Conservation (phyloP, 2,329 filamentous ascomycete species). For the Stachybotrys elegans region DNA sequence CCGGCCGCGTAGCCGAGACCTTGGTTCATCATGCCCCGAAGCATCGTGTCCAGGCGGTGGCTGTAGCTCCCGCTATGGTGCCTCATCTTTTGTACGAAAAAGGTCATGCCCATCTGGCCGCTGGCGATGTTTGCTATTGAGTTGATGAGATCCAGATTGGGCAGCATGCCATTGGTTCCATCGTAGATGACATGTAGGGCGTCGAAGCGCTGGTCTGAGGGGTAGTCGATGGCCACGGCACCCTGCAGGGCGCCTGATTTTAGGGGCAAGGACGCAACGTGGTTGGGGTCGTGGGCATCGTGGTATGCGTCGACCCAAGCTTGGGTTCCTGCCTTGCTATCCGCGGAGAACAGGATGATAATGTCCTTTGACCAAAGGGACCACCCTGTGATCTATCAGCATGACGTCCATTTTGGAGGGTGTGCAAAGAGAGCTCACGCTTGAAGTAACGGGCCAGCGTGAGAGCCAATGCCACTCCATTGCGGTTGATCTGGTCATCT, state of each 20-base stretch:
- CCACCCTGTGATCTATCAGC: constrained; percentile 57
- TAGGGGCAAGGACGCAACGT: constrained; percentile 71
- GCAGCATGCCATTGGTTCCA: constrained; percentile 89
- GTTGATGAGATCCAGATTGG: constrained; percentile 94
- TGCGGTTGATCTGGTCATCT: constrained; percentile 72
- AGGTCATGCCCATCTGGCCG: constrained; percentile 86
- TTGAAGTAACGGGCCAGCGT: constrained; percentile 94
- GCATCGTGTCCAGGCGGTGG: constrained; percentile 80
- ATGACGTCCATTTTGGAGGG: background rate
- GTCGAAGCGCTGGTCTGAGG: constrained; percentile 78
- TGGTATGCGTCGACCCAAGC: constrained; percentile 99
- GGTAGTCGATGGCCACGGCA: constrained; percentile 89
- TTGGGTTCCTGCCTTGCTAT: constrained; percentile 85
- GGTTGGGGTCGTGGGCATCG: constrained; percentile 69
- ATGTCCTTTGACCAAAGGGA: constrained; percentile 99
- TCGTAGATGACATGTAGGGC: constrained; percentile 91
- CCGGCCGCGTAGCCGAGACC: constrained; percentile 84
- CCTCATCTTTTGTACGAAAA: constrained; percentile 82
- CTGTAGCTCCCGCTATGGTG: constrained; percentile 75
- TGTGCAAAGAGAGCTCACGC: constrained; percentile 37
- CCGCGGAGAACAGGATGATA: constrained; percentile 81
- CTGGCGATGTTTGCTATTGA: constrained; percentile 82
- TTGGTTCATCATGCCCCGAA: constrained; percentile 89
- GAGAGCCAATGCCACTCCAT: constrained; percentile 80
- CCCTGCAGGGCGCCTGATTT: constrained; percentile 93